Percentiles rank a stretch among this genome's conserved stretches.
phyloP scores from a whole-genome alignment of 176 grass and related monocot species.

The Hsuehochloa calcarea region DNA sequence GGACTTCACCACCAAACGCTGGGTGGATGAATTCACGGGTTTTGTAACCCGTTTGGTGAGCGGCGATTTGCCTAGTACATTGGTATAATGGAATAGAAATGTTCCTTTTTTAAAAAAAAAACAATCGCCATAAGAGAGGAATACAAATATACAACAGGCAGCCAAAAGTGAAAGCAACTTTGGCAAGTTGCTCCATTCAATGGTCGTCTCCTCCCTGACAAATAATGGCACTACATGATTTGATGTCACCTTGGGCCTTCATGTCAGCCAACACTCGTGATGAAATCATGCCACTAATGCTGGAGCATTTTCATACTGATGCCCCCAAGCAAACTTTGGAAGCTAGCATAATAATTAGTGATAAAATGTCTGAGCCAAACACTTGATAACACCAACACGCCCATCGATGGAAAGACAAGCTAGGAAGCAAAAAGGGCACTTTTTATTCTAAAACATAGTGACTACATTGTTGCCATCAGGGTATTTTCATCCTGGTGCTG shows the following conservation, averaged over 20 bases:
- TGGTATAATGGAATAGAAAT: too few relatives aligned
- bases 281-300: neutral
- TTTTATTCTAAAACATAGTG: neutral
- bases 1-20: too few relatives aligned
- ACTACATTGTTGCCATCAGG: conserved; percentile 1
- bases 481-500: neutral
- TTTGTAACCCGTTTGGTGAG: too few relatives aligned
- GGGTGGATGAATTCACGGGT: too few relatives aligned
- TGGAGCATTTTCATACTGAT: neutral
- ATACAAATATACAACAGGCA: too few relatives aligned
- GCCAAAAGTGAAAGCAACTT: neutral
- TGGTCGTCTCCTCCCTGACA: neutral
- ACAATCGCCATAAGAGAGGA: neutral
- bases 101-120: too few relatives aligned
- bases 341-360: neutral
- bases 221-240: neutral
- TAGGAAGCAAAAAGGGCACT: neutral
- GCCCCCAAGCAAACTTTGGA: neutral
- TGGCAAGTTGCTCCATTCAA: neutral
- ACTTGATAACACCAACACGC: neutral
- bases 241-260: neutral
- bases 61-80: too few relatives aligned
- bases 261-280: neutral
- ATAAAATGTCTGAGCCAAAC: neutral
- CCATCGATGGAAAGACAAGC: neutral